Percentiles rank a stretch among this genome's conserved stretches.
Evolutionary conservation across 2,329 filamentous ascomycete genomes (phyloP).

Genomic region (Reticulascus tulasneorum): DNA sequence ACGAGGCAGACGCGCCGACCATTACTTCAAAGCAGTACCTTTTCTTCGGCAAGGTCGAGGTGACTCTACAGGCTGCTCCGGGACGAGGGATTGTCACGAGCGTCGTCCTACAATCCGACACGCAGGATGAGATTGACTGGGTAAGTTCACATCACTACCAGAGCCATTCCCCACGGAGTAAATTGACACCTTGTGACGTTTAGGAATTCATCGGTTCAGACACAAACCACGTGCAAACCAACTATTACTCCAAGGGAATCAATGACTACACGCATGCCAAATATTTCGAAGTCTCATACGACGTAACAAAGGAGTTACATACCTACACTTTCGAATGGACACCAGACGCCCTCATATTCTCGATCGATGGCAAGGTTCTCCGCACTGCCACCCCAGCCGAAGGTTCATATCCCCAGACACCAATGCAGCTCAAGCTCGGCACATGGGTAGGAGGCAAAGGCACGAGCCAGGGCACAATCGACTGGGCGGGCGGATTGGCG

Average conservation of each 20-base stretch:
- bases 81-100: conserved; percentile 46
- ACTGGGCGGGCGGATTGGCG: conserved; percentile 61
- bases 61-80: conserved; percentile 40
- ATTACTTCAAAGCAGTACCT: conserved; percentile 43
- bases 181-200: neutral
- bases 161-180: neutral
- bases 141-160: conserved; percentile 16
- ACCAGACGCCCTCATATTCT: conserved; percentile 52
- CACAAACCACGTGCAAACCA: conserved; percentile 36
- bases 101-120: conserved; percentile 46
- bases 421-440: conserved; percentile 62
- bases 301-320: conserved; percentile 43
- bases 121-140: conserved; percentile 52
- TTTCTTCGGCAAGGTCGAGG: conserved; percentile 47
- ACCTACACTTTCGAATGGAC: conserved; percentile 70
- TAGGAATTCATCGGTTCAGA: conserved; percentile 31
- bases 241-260: conserved; percentile 53
- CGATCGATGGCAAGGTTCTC: conserved; percentile 46
- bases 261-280: conserved; percentile 50
- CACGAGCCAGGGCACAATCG: conserved; percentile 52
- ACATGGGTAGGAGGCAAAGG: conserved; percentile 49
- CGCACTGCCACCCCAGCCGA: conserved; percentile 45
- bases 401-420: conserved; percentile 64
- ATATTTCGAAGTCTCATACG: conserved; percentile 39
- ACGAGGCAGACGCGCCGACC: conserved; percentile 43